These are phyloP conservation scores for Herpetospermum pedunculosum DNA, from an alignment of 306 rosid genomes.

Conservation along the genomic window DNA sequence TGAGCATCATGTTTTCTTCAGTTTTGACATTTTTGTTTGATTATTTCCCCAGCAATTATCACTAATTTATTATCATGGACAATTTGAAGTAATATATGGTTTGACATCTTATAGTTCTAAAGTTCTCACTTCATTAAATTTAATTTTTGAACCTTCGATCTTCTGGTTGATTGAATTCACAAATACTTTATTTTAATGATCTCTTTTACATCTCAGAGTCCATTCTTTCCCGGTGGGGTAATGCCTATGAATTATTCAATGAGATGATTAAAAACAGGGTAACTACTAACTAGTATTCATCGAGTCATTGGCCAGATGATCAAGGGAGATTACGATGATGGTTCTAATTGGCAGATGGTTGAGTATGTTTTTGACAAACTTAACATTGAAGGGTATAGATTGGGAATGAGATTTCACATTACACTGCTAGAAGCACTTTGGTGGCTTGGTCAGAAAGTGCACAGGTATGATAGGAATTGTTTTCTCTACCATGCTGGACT, in stretches of 20 bases:
- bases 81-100: neutral
- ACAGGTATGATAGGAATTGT: slow-evolving; percentile 43
- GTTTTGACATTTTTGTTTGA: neutral
- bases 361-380: slow-evolving; percentile 92
- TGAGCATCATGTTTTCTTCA: neutral
- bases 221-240: slow-evolving; percentile 53
- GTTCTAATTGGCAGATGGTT: slow-evolving; percentile 95
- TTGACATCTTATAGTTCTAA: neutral
- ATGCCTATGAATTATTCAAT: slow-evolving; percentile 60
- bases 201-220: slow-evolving; percentile 19
- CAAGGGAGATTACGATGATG: slow-evolving; percentile 89
- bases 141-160: neutral
- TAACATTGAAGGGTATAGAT: slow-evolving; percentile 71
- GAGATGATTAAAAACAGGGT: slow-evolving; percentile 58
- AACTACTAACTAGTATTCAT: slow-evolving; percentile 74
- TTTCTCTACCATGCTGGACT: slow-evolving; percentile 8
- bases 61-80: neutral
- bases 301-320: slow-evolving; percentile 91
- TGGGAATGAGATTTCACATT: slow-evolving; percentile 79
- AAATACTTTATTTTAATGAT: neutral
- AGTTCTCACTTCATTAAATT: neutral
- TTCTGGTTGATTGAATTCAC: neutral
- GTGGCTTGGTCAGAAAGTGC: slow-evolving; percentile 91
- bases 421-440: slow-evolving; percentile 89
- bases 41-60: slow-evolving; percentile 1